phyloP scores from a whole-genome alignment of 23 red algal genomes.

The Gracilaria gracilis region DNA sequence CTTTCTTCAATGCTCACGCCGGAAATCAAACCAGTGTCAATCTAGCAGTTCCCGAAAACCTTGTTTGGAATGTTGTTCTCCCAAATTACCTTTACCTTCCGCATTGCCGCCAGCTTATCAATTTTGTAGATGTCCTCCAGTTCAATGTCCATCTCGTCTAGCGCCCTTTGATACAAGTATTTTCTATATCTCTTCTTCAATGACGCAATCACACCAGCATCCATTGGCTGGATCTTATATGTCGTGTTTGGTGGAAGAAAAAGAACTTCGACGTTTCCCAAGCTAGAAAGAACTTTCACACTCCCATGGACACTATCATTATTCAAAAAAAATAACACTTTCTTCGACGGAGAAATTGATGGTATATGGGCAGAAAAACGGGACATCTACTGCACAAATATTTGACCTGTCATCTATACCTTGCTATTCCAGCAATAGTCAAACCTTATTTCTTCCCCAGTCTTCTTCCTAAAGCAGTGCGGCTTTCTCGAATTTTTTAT shows the following conservation, averaged over 20 bases:
- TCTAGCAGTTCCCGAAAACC: slow-evolving; percentile 11
- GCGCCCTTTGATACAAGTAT: neutral
- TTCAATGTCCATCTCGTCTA: slow-evolving; percentile 9
- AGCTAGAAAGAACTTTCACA: neutral
- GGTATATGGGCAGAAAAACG: neutral
- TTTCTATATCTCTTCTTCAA: slow-evolving; percentile 18
- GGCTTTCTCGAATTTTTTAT: neutral
- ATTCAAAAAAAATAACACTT: neutral
- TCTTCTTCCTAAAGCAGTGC: neutral
- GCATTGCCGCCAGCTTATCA: slow-evolving; percentile 28
- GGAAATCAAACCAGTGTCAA: too few species aligned
- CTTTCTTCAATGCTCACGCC: too few species aligned
- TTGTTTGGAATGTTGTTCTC: neutral
- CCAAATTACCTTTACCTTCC: neutral
- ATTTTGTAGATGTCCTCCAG: slow-evolving; percentile 28
- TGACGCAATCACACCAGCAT: slow-evolving; percentile 22
- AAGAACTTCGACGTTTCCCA: neutral
- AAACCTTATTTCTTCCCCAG: neutral
- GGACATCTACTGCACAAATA: neutral
- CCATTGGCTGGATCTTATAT: slow-evolving; percentile 49
- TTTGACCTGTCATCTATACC: neutral
- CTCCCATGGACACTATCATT: slow-evolving; percentile 12
- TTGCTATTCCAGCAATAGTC: neutral
- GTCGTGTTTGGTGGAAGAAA: slow-evolving; percentile 40
- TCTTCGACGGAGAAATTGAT: neutral